phyloP scores from a whole-genome alignment of 2,329 filamentous ascomycete genomes.

The Paraphaeosphaeria sporulosa region DNA sequence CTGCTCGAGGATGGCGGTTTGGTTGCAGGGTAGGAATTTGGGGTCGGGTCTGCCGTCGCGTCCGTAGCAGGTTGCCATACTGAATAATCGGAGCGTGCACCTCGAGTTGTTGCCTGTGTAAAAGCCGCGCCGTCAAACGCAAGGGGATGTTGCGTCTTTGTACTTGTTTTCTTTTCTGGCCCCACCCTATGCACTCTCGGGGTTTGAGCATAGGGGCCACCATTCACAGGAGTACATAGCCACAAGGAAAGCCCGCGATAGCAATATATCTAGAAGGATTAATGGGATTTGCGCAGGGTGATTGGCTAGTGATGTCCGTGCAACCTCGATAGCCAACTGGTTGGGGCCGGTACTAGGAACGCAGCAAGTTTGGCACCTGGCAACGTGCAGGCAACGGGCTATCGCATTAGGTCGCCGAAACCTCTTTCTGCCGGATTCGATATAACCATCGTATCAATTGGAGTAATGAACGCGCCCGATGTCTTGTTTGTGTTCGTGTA shows the following conservation, averaged over 20 bases:
- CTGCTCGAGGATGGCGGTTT: neutral
- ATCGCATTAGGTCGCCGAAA: neutral
- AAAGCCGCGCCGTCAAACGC: neutral
- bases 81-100: neutral
- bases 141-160: neutral
- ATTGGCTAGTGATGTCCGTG: neutral
- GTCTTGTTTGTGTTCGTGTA: neutral
- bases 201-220: neutral
- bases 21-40: slow-evolving; percentile 4
- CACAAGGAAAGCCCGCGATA: neutral
- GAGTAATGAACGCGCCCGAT: neutral
- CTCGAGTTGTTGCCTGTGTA: neutral
- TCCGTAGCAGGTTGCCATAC: slow-evolving; percentile 2
- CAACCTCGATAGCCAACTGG: neutral
- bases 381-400: neutral
- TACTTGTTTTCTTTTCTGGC: neutral
- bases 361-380: neutral
- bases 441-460: neutral
- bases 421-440: neutral
- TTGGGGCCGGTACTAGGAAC: neutral
- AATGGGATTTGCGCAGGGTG: neutral
- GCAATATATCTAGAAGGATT: neutral
- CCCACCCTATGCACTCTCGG: neutral
- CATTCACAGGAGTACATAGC: neutral
- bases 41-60: neutral